Conservation (phyloP, 2,329 filamentous ascomycete genomes). For the Fusarium succisae region DNA sequence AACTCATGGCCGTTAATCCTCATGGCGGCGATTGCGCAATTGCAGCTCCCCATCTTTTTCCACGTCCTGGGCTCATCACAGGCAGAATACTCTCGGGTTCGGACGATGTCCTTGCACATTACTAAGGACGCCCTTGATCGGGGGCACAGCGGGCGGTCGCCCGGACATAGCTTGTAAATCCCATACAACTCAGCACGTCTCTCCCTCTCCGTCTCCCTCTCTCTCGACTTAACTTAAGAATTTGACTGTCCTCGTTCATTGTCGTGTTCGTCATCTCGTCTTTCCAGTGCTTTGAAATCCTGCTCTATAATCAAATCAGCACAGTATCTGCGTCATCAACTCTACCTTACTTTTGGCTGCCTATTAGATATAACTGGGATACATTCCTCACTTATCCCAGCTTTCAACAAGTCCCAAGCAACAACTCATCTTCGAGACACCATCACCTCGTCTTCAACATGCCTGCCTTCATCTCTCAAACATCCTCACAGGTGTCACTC, state of each 20-base stretch:
- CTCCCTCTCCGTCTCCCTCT: slow-evolving; percentile 20
- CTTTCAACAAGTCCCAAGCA: slow-evolving; percentile 37
- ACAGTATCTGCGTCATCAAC: slow-evolving; percentile 40
- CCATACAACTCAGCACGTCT: slow-evolving; percentile 30
- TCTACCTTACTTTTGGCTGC: slow-evolving; percentile 14
- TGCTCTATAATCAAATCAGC: slow-evolving; percentile 36
- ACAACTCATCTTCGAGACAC: slow-evolving; percentile 13
- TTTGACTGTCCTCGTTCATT: slow-evolving; percentile 36
- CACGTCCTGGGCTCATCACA: slow-evolving; percentile 34
- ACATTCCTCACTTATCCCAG: slow-evolving; percentile 19
- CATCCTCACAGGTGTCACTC: slow-evolving; percentile 53
- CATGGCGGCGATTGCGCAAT: slow-evolving; percentile 52
- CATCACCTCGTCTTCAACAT: slow-evolving; percentile 44
- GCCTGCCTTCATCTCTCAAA: slow-evolving; percentile 49
- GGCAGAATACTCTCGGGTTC: slow-evolving; percentile 32
- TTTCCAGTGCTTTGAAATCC: slow-evolving; percentile 33
- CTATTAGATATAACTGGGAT: slow-evolving; percentile 34
- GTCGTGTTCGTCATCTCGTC: slow-evolving; percentile 33
- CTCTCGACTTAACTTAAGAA: slow-evolving; percentile 38
- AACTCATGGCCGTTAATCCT: slow-evolving; percentile 43
- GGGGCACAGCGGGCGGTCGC: slow-evolving; percentile 41
- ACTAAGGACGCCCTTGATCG: slow-evolving; percentile 39
- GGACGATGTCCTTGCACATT: slow-evolving; percentile 37
- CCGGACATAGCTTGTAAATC: slow-evolving; percentile 42
- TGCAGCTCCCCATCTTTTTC: slow-evolving; percentile 42